Base-by-base conservation (phyloP, 176 grass and related monocot genomes). In the Leersia perrieri region DNA sequence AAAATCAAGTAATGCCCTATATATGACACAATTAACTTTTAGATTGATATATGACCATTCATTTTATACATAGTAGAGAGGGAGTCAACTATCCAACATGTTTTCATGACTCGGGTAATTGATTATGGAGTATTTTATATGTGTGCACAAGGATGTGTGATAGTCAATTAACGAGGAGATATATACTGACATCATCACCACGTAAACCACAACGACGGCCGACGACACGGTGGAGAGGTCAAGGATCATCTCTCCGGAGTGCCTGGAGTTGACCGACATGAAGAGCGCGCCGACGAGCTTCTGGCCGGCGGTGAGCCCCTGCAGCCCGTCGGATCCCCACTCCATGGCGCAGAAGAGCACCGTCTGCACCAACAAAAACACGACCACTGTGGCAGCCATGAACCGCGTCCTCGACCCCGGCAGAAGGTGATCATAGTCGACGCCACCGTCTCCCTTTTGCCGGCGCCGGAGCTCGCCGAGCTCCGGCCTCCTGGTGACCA, bases 201-300 rank as follows among this genome's bases (percentile, higher is more conserved):
- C 83, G 64, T 85, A 90, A 33, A 97, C 77, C 27, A 92, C 92
- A 60, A 97, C 44, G 6, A 89, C 13, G 73, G 92, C 90, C 6
- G 87, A 28, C 55, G 95, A 86, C 5, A 97, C 20, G 1, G 68
- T 45, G 10, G 85, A 79, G 66, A 94, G 60, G 49, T 97, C 90
- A 22, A 97, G 73, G 9, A 89, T 41, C 63, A 76, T 60, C 63
- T 97, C 95, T 0, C 95, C 95, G 23, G 92, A 33, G 79, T 97
- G 85, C 27, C 95, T 77, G 1, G 95, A 94, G 84, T 94, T 97
- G 15, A 89, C 85, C 0, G 92, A 84, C 89, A 89, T 85, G 82
- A 94, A 94, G 4, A 90, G 26, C 11, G 80, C 89, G 0, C 62
- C 89, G 6, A 94, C 83, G 40, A 89, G 42, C 87, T 97, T 97